Conservation (phyloP, 2,329 filamentous ascomycete species). For the Nakataea oryzae region DNA sequence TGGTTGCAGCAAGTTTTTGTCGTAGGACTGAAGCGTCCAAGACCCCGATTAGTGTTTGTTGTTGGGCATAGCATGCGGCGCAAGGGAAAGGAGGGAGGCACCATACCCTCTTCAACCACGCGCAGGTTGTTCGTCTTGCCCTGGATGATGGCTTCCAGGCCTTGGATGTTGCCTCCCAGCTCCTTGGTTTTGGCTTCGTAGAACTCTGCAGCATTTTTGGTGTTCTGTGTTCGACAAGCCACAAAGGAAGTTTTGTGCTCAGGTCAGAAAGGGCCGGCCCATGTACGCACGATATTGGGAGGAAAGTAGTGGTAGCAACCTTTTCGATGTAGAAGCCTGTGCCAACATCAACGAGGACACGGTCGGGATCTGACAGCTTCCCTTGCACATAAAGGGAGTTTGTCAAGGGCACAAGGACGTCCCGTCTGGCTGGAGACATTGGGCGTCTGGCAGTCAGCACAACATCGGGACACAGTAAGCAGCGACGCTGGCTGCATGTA, state of each 20-base stretch:
- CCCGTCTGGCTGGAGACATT: constrained; percentile 27
- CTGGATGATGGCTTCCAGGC: constrained; percentile 46
- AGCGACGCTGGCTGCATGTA: not conserved
- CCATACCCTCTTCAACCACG: constrained; percentile 74
- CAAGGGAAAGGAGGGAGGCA: constrained; percentile 1
- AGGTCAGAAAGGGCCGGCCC: not conserved
- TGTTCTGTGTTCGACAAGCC: constrained; percentile 24
- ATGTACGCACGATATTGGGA: not conserved
- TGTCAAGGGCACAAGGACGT: constrained; percentile 84
- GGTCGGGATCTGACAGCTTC: constrained; percentile 2
- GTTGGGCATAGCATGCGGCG: not conserved
- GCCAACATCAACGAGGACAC: constrained; percentile 60
- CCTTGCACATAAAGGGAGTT: constrained; percentile 92
- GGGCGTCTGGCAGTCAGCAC: not conserved
- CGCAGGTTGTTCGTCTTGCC: constrained; percentile 76
- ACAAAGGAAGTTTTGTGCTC: too few relatives aligned
- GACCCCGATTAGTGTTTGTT: not conserved
- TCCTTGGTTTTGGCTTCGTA: constrained; percentile 47
- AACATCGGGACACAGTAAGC: not conserved
- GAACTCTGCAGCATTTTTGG: constrained; percentile 42
- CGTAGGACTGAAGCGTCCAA: constrained; percentile 20
- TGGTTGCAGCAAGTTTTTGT: constrained; percentile 20
- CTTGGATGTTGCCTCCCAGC: constrained; percentile 40
- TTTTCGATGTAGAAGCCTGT: constrained; percentile 96
- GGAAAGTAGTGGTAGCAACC: constrained; percentile 30